Conservation (phyloP, 2,329 filamentous ascomycete species). For the Penicillium sp. region DNA sequence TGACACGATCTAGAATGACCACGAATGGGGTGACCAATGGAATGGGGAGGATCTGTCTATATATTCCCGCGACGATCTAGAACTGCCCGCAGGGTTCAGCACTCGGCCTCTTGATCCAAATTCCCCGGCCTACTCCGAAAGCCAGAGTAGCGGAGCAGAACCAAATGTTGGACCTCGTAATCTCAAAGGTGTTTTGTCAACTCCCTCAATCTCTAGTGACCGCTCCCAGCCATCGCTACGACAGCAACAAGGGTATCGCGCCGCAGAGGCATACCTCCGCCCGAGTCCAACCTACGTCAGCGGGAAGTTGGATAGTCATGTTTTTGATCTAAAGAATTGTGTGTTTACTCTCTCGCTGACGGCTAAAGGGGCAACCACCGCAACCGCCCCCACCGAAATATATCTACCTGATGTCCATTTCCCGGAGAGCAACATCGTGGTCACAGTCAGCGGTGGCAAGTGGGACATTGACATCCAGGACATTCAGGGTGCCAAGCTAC, state of each 20-base stretch:
- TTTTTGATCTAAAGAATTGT: conserved; percentile 78
- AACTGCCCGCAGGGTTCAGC: conserved; percentile 41
- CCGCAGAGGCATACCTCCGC: conserved; percentile 88
- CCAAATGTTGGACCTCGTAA: conserved; percentile 68
- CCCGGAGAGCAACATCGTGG: conserved; percentile 66
- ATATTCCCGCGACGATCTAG: conserved; percentile 76
- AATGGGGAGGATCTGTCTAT: conserved; percentile 97
- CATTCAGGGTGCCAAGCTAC: conserved; percentile 64
- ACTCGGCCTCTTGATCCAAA: conserved; percentile 33
- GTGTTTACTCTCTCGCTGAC: conserved; percentile 70
- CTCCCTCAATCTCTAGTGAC: conserved; percentile 56
- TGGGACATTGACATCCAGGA: conserved; percentile 81
- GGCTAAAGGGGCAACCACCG: conserved; percentile 57
- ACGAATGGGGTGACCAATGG: conserved; percentile 89
- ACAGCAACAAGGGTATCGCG: conserved; percentile 72
- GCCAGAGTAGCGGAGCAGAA: conserved; percentile 43
- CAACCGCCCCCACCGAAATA: conserved; percentile 72
- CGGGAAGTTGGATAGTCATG: conserved; percentile 67
- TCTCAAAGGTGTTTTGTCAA: conserved; percentile 66
- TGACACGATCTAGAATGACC: conserved; percentile 64
- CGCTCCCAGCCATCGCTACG: conserved; percentile 55
- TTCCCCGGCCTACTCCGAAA: conserved; percentile 56
- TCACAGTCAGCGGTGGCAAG: conserved; percentile 79
- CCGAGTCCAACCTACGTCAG: conserved; percentile 74
- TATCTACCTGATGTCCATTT: conserved; percentile 93